Conservation (phyloP, 345 rosid genomes). For the Microthlaspi erraticum region DNA sequence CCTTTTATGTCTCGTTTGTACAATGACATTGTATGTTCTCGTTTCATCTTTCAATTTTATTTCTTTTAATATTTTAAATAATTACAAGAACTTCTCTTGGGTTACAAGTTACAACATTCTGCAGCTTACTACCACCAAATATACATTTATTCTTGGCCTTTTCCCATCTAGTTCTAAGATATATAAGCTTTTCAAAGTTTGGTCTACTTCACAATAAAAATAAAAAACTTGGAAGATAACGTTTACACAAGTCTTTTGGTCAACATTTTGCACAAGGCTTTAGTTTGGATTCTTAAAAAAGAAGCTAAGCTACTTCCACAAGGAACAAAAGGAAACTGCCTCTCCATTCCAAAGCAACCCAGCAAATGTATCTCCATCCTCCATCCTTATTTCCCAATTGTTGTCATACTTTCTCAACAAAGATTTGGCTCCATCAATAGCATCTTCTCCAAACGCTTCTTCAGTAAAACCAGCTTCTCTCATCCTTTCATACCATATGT, state of each 20-base stretch:
- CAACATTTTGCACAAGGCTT: too few species aligned
- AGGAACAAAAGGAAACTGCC: constrained; percentile 81
- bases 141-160: too few species aligned
- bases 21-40: too few species aligned
- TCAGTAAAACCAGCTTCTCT: constrained; percentile 54
- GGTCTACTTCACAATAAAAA: constrained; percentile 7
- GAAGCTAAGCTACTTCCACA: constrained; percentile 56
- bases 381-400: constrained; percentile 78
- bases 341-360: constrained; percentile 83
- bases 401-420: constrained; percentile 76
- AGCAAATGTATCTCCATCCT: constrained; percentile 62
- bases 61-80: too few species aligned
- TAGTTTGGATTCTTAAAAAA: constrained; percentile 20
- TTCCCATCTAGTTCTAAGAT: too few species aligned
- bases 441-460: constrained; percentile 68
- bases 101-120: too few species aligned
- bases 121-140: too few species aligned
- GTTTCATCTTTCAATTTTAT: too few species aligned
- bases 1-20: too few species aligned
- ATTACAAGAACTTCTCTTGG: too few species aligned
- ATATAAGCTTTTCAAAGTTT: too few species aligned
- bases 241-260: constrained; percentile 13
- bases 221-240: constrained; percentile 13
- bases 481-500: constrained; percentile 84
- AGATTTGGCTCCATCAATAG: constrained; percentile 70